phyloP scores from a whole-genome alignment of 2,329 filamentous ascomycete species.

The Fonsecaea pedrosoi region DNA sequence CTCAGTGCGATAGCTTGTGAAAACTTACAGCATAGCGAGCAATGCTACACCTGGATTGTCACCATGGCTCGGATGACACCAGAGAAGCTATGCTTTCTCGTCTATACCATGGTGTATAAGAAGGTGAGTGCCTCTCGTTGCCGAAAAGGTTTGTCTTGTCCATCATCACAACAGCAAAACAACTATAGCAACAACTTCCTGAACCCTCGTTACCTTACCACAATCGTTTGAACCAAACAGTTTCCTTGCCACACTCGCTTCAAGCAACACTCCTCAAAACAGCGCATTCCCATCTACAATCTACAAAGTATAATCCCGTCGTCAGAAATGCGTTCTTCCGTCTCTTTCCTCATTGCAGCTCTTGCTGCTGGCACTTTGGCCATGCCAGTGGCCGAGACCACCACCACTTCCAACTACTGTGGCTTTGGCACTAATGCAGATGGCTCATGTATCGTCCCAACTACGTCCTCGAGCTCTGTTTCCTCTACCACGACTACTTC shows the following conservation, averaged over 20 bases:
- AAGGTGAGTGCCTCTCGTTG: conserved; percentile 17
- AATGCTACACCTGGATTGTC: conserved; percentile 15
- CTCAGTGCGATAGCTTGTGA: not conserved
- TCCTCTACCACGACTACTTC: too few species aligned
- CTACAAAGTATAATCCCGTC: not conserved
- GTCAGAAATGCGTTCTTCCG: conserved; percentile 25
- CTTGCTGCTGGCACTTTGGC: conserved; percentile 22
- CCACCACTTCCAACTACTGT: conserved; percentile 30
- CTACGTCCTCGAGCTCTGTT: conserved; percentile 11
- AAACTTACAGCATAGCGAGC: conserved; percentile 1
- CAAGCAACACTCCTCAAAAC: not conserved
- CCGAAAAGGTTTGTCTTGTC: conserved; percentile 1
- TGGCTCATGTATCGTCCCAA: conserved; percentile 27
- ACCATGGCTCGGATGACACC: conserved; percentile 12
- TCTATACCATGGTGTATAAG: conserved; percentile 27
- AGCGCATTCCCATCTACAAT: not conserved
- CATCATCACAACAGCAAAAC: conserved; percentile 21
- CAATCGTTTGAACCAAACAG: conserved; percentile 20
- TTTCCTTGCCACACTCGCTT: conserved; percentile 23
- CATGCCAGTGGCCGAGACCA: conserved; percentile 19
- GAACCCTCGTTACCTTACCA: conserved; percentile 20
- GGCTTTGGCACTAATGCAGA: conserved; percentile 29
- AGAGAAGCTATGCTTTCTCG: not conserved
- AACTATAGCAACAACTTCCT: conserved; percentile 17
- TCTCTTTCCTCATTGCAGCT: conserved; percentile 24